phyloP scores from a whole-genome alignment of 257 asterid species.

The Mitragyna speciosa region DNA sequence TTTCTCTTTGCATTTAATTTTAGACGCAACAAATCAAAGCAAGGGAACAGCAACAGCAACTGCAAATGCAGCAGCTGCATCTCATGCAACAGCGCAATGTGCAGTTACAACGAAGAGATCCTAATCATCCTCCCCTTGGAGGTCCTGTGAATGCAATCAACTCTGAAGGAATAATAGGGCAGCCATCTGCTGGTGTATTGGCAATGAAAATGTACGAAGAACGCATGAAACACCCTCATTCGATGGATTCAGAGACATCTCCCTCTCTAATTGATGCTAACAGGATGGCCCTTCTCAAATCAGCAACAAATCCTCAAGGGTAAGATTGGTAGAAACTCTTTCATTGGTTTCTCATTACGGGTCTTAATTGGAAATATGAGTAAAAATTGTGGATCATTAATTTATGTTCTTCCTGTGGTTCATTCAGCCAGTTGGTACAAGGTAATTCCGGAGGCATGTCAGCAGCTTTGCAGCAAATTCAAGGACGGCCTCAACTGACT shows the following conservation, averaged over 20 bases:
- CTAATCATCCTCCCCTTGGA: conserved; percentile 86
- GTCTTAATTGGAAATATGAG: not conserved
- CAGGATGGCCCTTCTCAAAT: conserved; percentile 93
- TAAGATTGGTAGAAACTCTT: conserved; percentile 32
- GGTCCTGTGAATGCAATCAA: conserved; percentile 73
- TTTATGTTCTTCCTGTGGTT: conserved; percentile 29
- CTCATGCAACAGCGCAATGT: conserved; percentile 92
- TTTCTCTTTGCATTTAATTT: conserved; percentile 17
- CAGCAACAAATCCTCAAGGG: conserved; percentile 94
- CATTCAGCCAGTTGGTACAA: conserved; percentile 87
- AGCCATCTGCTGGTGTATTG: conserved; percentile 90
- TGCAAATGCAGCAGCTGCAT: conserved; percentile 94
- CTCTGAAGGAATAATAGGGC: conserved; percentile 90
- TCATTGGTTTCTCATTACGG: not conserved
- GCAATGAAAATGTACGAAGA: conserved; percentile 98
- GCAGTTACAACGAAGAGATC: conserved; percentile 93
- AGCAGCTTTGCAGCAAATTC: conserved; percentile 97
- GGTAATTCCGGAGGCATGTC: conserved; percentile 85
- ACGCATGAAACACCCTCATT: conserved; percentile 85
- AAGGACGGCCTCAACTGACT: conserved; percentile 84
- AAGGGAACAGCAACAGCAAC: conserved; percentile 93
- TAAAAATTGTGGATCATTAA: not conserved
- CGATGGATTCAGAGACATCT: conserved; percentile 93
- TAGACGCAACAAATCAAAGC: conserved; percentile 93
- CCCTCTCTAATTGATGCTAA: conserved; percentile 76